Evolutionary conservation across 768 basidiomycete genomes (phyloP).

Genomic region (Psilocybe azurescens): DNA sequence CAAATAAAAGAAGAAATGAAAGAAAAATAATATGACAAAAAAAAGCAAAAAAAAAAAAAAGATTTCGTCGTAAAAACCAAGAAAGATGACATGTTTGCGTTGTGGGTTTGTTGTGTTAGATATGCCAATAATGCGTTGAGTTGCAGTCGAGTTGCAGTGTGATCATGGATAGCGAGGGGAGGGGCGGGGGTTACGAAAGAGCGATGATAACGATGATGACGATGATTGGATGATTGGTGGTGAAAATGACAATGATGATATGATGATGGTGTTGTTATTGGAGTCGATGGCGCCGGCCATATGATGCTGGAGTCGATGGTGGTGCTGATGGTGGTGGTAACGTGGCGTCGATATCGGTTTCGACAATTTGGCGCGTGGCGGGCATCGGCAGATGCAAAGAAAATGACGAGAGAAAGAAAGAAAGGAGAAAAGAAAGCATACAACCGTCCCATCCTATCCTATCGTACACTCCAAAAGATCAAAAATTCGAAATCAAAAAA

Average conservation of each 20-base stretch:
- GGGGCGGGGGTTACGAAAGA: no score
- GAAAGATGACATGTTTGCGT: no score
- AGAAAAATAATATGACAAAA: background rate
- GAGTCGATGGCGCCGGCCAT: background rate
- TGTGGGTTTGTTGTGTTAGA: no score
- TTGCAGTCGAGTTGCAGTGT: no score
- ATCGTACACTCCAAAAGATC: background rate
- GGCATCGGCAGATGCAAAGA: background rate
- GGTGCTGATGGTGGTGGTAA: background rate
- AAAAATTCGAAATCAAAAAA: background rate
- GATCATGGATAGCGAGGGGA: no score
- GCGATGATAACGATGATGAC: background rate
- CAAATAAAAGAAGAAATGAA: background rate
- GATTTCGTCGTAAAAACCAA: no score
- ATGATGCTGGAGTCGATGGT: background rate
- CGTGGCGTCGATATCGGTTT: background rate
- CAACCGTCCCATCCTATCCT: background rate
- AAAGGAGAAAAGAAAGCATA: constrained; percentile 1
- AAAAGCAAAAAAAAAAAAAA: background rate
- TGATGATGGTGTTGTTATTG: background rate
- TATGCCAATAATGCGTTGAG: no score
- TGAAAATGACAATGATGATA: background rate
- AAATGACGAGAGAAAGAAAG: constrained; percentile 1
- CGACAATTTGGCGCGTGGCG: background rate
- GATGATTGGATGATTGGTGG: background rate